Conservation (phyloP, 2,329 filamentous ascomycete species). For the Gnomoniopsis sp. region DNA sequence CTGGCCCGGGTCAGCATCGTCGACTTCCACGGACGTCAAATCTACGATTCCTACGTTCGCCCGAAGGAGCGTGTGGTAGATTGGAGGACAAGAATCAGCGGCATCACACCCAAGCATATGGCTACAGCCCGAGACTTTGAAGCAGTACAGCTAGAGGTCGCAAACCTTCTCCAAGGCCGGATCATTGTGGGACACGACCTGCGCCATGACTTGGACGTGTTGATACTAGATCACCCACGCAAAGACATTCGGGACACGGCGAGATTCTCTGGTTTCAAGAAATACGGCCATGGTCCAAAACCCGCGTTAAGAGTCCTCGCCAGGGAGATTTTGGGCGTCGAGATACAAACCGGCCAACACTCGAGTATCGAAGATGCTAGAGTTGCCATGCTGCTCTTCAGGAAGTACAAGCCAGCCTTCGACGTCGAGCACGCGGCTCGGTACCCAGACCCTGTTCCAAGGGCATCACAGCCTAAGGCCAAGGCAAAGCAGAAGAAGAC, state of each 20-base stretch:
- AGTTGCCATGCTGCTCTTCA: constrained; percentile 85
- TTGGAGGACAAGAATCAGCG: constrained; percentile 85
- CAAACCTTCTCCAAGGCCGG: constrained; percentile 63
- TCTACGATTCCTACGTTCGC: constrained; percentile 91
- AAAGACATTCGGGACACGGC: constrained; percentile 83
- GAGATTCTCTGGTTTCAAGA: constrained; percentile 70
- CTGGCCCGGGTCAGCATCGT: constrained; percentile 87
- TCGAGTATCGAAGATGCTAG: constrained; percentile 77
- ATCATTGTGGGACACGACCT: constrained; percentile 83
- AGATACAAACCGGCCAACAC: constrained; percentile 62
- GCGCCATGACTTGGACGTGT: constrained; percentile 71
- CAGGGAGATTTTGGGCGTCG: constrained; percentile 53
- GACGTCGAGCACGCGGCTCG: constrained; percentile 74
- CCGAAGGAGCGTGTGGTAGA: constrained; percentile 78
- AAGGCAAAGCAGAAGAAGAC: constrained; percentile 39
- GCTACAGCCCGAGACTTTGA: constrained; percentile 66
- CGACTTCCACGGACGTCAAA: constrained; percentile 86
- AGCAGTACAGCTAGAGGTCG: constrained; percentile 71
- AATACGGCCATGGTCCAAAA: constrained; percentile 63
- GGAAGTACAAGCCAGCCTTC: constrained; percentile 78
- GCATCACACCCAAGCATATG: constrained; percentile 74
- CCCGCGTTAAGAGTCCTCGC: constrained; percentile 62
- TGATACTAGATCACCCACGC: constrained; percentile 75
- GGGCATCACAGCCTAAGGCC: constrained; percentile 22
- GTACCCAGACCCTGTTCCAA: constrained; percentile 42